Conservation (phyloP, 768 basidiomycete genomes). For the Galerina sulciceps region DNA sequence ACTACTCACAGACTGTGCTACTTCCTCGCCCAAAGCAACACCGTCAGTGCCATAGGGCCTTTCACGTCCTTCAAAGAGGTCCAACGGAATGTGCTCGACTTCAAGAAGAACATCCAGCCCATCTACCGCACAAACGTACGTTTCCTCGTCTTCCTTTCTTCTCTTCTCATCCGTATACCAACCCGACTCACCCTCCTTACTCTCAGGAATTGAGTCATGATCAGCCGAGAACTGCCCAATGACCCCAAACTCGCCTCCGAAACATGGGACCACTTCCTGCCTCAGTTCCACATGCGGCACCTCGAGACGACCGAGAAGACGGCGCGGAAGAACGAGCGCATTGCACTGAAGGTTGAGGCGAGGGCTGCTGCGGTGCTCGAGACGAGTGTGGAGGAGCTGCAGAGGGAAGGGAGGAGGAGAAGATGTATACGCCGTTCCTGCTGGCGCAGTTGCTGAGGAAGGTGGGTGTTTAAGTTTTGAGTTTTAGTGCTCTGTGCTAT, state of each 20-base stretch:
- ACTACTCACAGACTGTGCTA: slow-evolving; percentile 96
- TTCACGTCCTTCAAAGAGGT: slow-evolving; percentile 97
- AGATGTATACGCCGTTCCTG: slow-evolving; percentile 98
- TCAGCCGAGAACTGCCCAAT: slow-evolving; percentile 95
- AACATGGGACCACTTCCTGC: slow-evolving; percentile 94
- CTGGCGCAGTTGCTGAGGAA: slow-evolving; percentile 93
- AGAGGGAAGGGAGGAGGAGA: slow-evolving; percentile 65
- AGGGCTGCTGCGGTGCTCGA: slow-evolving; percentile 70
- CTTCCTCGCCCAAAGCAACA: slow-evolving; percentile 96
- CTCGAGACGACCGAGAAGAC: slow-evolving; percentile 95
- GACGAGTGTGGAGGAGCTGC: slow-evolving; percentile 33
- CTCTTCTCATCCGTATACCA: background rate
- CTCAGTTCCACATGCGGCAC: slow-evolving; percentile 92
- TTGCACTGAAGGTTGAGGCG: slow-evolving; percentile 63
- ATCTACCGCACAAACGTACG: slow-evolving; percentile 96
- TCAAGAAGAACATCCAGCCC: slow-evolving; percentile 99
- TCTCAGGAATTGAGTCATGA: slow-evolving; percentile 95
- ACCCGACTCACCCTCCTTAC: slow-evolving; percentile 1
- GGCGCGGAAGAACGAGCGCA: slow-evolving; percentile 79
- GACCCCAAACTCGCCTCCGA: slow-evolving; percentile 94
- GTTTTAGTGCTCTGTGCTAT: no score
- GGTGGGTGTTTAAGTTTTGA: no score
- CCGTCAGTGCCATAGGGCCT: slow-evolving; percentile 97
- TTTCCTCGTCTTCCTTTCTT: no score
- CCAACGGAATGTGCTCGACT: slow-evolving; percentile 93